Evolutionary conservation across 2,329 filamentous ascomycete species (phyloP), one percentile per base, ranked within the genome.

Genomic region (Nothophoma quercina): DNA sequence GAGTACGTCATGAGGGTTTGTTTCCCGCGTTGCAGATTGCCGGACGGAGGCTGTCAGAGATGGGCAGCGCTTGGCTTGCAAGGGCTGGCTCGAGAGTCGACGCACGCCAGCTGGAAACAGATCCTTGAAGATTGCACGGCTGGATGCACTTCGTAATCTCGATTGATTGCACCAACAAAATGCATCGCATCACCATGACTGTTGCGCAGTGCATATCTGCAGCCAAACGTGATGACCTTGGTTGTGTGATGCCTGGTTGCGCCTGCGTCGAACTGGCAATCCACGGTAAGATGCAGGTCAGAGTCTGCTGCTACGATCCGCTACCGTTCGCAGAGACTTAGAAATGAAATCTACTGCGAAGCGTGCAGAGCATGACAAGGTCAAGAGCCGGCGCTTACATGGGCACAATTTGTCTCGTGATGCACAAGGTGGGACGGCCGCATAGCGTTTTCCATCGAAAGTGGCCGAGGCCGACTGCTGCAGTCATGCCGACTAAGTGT

Each of bases 1-100:
- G 59, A 34, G 59, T 70, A 72, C 71, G 71, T 73, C 71, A 73
- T 73, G 49, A 64, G 58, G 61, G 65, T 55, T 55, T 59, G 49
- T 52, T 61, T 70, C 62, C 67, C 66, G 66, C 61, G 65, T 65
- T 57, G 64, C 63, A 69, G 63, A 69, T 67, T 70, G 62, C 63
- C 61, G 64, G 63, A 43, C 56, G 65, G 65, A 64, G 62, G 63
- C 60, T 69, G 65, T 64, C 58, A 70, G 56, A 62, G 55, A 58
- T 60, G 56, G 55, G 51, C 52, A 49, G 53, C 51, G 54, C 57
- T 64, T 59, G 57, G 56, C 48, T 43, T 47, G 26, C 25, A 32
- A 47, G 28, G 50, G 32, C 49, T 42, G 42, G 25, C 16, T 39
- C 18, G 26, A 48, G 28, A 43, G 21, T 43, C 36, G 39, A 36